phyloP scores from a whole-genome alignment of 1,284 basidiomycete species.

The Wolfiporia cocos region DNA sequence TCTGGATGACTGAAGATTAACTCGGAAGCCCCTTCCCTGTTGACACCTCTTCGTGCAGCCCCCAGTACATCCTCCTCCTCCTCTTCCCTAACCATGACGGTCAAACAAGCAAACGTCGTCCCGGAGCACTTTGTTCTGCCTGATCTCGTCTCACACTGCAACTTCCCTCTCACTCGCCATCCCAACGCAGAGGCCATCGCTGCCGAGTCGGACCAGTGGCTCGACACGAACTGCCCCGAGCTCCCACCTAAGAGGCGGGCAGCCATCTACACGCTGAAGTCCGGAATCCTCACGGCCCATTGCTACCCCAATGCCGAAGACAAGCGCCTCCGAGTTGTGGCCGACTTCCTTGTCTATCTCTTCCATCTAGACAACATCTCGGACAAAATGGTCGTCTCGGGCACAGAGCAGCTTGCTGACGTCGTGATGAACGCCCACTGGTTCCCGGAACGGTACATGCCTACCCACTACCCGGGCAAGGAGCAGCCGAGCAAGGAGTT shows the following conservation, averaged over 20 bases:
- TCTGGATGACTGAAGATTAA: too few species aligned
- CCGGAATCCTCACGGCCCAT: conserved; percentile 60
- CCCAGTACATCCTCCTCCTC: too few species aligned
- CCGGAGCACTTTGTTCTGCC: conserved; percentile 45
- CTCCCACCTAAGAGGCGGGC: conserved; percentile 33
- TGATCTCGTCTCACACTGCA: conserved; percentile 57
- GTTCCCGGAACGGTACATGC: conserved; percentile 27
- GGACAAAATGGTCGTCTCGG: conserved; percentile 28
- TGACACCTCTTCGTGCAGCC: too few species aligned
- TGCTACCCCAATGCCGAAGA: conserved; percentile 51
- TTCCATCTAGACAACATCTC: conserved; percentile 35
- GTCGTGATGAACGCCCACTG: conserved; percentile 33
- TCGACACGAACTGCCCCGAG: conserved; percentile 47
- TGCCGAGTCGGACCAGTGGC: conserved; percentile 52
- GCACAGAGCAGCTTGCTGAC: conserved; percentile 26
- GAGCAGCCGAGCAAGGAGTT: conserved; percentile 12
- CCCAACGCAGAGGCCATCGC: conserved; percentile 48
- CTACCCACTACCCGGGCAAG: conserved; percentile 17
- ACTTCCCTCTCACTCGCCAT: conserved; percentile 48
- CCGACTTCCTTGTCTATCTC: conserved; percentile 34
- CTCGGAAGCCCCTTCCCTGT: too few species aligned
- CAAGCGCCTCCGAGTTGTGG: conserved; percentile 53
- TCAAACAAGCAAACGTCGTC: too few species aligned
- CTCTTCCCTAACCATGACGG: too few species aligned
- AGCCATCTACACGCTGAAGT: conserved; percentile 52